Base-by-base conservation (phyloP, 176 grass and related monocot genomes). In the Puccinellia tenuiflora region DNA sequence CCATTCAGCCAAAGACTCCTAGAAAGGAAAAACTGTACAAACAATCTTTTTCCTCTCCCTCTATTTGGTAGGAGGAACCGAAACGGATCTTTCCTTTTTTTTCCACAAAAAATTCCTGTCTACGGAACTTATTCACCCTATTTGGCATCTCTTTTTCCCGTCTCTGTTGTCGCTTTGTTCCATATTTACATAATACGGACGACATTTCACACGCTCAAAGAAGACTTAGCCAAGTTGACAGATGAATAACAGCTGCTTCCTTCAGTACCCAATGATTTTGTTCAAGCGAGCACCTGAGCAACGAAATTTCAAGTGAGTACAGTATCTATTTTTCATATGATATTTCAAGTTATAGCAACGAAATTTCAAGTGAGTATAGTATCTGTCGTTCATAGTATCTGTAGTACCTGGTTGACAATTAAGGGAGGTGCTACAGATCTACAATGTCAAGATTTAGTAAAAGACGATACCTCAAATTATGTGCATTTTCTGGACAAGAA, bases 171-270 rank as follows among this genome's bases (percentile, higher is more conserved):
- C 84, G 67, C 64, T 90, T 73, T 73, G 69, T 73, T 73, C 69
- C 69, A 73, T 86, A 85, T 79, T 85, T 86, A 68, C 83, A 91
- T 75, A 91, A 92, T 76, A 92, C 83, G 79, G 83, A 81, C 81
- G 77, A 85, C 55, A 28, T 77, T 72, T 72, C 21, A 14, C 67
- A 65, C 74, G 59, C 68, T 83, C 78, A 83, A 82, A 43, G 39
- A 86, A 82, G 15, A 81, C 38, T 54, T 74, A 83, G 68, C 90
- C 79, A 62, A 90, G 56, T 86, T 21, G 67, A 79, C 86, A 86
- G 83, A 92, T 92, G 80, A 84, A 42, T 68, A 70, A 75, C 72
- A 45, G 55, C 73, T 86, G 74, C n/a, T n/a, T n/a, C 43, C 83
- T 89, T 86, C 79, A 79, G 61, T 50, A 54, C n/a, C 59, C 75